phyloP scores from a whole-genome alignment of 495 filamentous ascomycete genomes.

The Aspergillus ostianus region DNA sequence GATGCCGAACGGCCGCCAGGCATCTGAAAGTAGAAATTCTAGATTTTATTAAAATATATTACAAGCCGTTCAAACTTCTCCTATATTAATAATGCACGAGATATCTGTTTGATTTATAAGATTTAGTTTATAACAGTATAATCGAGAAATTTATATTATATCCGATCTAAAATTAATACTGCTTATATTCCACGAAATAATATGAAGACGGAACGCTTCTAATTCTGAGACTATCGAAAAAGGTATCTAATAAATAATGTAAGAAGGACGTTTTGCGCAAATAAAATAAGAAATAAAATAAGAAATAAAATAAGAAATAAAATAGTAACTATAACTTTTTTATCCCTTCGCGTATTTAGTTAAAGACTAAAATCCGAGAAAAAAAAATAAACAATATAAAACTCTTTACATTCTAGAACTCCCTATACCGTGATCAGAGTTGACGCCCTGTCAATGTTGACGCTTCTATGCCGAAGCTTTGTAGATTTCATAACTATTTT shows the following conservation, averaged over 20 bases:
- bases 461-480: neutral
- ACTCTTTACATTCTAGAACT: neutral
- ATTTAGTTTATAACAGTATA: neutral
- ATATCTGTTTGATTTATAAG: neutral
- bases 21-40: neutral
- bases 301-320: neutral
- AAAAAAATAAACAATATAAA: neutral
- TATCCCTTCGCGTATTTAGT: neutral
- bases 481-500: neutral
- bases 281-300: neutral
- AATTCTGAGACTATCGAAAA: neutral
- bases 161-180: neutral
- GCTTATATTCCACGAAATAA: neutral
- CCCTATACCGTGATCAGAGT: neutral
- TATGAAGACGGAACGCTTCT: neutral
- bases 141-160: neutral
- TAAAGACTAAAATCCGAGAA: neutral
- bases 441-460: neutral
- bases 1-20: neutral
- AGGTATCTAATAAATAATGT: neutral
- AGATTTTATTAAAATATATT: neutral
- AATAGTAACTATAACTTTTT: neutral
- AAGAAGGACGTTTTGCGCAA: neutral
- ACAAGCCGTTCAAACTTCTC: neutral
- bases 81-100: neutral